These are phyloP conservation scores for Microsporum audouinii DNA, from an alignment of 2,329 filamentous ascomycete species.

Conservation along the genomic window DNA sequence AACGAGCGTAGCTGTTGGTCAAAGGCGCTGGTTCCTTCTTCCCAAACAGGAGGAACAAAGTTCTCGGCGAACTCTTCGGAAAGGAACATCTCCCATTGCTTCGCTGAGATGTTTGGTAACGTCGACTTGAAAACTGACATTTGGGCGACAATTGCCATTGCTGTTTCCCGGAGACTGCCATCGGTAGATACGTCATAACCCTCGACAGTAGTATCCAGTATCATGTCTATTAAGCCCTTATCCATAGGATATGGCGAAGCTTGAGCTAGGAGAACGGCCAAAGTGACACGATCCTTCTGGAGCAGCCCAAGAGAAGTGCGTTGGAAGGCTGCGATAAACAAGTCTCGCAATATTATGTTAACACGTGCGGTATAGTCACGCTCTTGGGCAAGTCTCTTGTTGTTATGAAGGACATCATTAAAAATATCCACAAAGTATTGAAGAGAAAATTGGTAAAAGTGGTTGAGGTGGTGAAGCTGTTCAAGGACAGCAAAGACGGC, in stretches of 20 bases:
- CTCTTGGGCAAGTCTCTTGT: constrained; percentile 58
- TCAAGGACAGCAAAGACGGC: constrained; percentile 94
- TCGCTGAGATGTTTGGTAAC: constrained; percentile 50
- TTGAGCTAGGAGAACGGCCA: constrained; percentile 90
- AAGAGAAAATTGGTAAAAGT: constrained; percentile 98
- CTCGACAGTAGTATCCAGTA: constrained; percentile 66
- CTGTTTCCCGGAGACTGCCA: constrained; percentile 52
- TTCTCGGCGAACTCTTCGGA: constrained; percentile 78
- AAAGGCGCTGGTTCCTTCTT: constrained; percentile 49
- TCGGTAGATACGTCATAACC: constrained; percentile 69
- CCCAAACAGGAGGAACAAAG: constrained; percentile 66
- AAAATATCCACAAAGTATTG: constrained; percentile 98
- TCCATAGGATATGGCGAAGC: constrained; percentile 96
- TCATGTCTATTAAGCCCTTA: constrained; percentile 71
- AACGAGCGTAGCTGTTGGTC: constrained; percentile 75
- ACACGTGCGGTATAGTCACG: constrained; percentile 68
- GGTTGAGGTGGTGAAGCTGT: constrained; percentile 94
- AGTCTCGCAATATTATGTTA: constrained; percentile 78
- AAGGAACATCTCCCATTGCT: constrained; percentile 72
- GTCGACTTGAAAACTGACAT: constrained; percentile 62
- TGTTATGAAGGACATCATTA: constrained; percentile 74
- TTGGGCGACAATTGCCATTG: constrained; percentile 56
- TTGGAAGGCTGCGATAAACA: constrained; percentile 85
- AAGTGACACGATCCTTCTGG: constrained; percentile 85
- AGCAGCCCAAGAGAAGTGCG: constrained; percentile 85